These are phyloP conservation scores for Calycina marina DNA, from an alignment of 2,329 filamentous ascomycete species.

Conservation along the genomic window DNA sequence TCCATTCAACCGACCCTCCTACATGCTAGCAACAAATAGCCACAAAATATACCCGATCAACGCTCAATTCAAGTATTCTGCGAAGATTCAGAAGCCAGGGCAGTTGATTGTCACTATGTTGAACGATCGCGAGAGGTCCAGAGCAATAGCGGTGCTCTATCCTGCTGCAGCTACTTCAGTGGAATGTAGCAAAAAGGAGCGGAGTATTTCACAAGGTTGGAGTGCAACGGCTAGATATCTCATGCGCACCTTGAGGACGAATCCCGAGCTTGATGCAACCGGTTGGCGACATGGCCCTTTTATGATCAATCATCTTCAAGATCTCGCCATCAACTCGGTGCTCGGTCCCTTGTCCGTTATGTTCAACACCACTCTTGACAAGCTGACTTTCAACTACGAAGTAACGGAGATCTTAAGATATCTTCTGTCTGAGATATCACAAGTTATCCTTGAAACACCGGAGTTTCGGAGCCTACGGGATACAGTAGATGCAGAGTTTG, in stretches of 20 bases:
- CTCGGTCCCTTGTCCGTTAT: slow-evolving; percentile 73
- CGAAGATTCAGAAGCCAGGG: slow-evolving; percentile 25
- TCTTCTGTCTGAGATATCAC: slow-evolving; percentile 59
- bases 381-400: slow-evolving; percentile 51
- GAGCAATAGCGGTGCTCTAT: slow-evolving; percentile 1
- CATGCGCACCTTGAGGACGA: slow-evolving; percentile 45
- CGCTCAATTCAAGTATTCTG: slow-evolving; percentile 26
- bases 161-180: slow-evolving; percentile 4
- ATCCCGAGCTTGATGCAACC: slow-evolving; percentile 45
- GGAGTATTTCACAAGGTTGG: slow-evolving; percentile 22
- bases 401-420: slow-evolving; percentile 52
- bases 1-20: slow-evolving; percentile 50
- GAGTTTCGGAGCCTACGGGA: slow-evolving; percentile 51
- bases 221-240: slow-evolving; percentile 39
- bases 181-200: neutral
- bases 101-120: slow-evolving; percentile 24
- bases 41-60: slow-evolving; percentile 27
- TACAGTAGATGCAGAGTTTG: slow-evolving; percentile 39
- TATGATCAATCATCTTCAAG: slow-evolving; percentile 62
- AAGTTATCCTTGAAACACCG: slow-evolving; percentile 58
- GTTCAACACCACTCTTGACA: slow-evolving; percentile 60
- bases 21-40: slow-evolving; percentile 35
- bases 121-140: neutral
- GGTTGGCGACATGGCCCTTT: slow-evolving; percentile 45
- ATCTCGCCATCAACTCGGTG: slow-evolving; percentile 59